phyloP scores from a whole-genome alignment of 257 asterid genomes.

The Solanum ossicruentum region DNA sequence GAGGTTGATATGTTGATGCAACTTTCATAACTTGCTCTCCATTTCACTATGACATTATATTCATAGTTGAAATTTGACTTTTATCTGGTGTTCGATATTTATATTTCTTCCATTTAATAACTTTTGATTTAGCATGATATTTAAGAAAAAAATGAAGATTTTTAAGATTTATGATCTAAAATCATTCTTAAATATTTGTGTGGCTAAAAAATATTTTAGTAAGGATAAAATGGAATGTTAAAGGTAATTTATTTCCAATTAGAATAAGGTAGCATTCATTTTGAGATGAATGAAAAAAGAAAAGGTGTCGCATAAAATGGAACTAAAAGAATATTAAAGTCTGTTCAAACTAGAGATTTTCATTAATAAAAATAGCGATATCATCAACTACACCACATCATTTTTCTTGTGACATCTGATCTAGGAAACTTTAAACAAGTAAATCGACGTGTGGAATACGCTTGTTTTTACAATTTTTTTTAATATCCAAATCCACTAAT shows the following conservation, averaged over 20 bases:
- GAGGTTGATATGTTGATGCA: conserved; percentile 58
- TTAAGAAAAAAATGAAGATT: too few relatives aligned
- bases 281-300: too few relatives aligned
- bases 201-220: too few relatives aligned
- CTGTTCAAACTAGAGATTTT: neutral
- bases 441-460: neutral
- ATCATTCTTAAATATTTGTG: too few relatives aligned
- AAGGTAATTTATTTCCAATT: too few relatives aligned
- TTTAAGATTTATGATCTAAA: too few relatives aligned
- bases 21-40: conserved; percentile 53
- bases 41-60: neutral
- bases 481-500: neutral
- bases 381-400: neutral
- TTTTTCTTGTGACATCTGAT: neutral
- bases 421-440: neutral
- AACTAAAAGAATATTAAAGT: too few relatives aligned
- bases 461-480: neutral
- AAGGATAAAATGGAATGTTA: too few relatives aligned
- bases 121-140: too few relatives aligned
- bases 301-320: too few relatives aligned
- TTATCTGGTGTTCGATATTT: neutral
- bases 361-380: neutral
- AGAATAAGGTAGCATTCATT: too few relatives aligned
- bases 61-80: neutral
- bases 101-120: too few relatives aligned